Conservation (phyloP, 148 eudicot genomes). For the Vaccinium myrtillus region DNA sequence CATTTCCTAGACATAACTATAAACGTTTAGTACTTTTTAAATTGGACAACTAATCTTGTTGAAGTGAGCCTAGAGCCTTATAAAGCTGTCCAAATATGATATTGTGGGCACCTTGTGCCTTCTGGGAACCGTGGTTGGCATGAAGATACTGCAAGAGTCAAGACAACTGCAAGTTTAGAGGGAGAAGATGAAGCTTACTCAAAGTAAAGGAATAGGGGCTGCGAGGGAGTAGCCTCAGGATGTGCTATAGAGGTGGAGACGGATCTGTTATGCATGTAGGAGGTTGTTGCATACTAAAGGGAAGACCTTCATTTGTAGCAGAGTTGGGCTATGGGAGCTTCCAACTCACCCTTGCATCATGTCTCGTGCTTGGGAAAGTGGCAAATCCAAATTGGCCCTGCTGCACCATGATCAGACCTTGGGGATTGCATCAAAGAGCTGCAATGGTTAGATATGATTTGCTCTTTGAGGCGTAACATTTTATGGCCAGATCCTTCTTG, state of each 20-base stretch:
- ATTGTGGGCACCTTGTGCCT: neutral
- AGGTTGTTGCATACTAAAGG: neutral
- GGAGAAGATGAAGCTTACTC: neutral
- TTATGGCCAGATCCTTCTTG: no score
- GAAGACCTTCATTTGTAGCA: neutral
- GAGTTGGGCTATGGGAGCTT: neutral
- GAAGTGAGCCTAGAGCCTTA: neutral
- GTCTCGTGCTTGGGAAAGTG: neutral
- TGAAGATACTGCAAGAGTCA: neutral
- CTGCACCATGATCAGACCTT: neutral
- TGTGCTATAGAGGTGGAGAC: neutral
- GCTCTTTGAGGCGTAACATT: no score
- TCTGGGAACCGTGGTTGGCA: neutral
- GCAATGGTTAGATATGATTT: neutral
- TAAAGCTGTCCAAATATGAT: neutral
- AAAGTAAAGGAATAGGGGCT: neutral
- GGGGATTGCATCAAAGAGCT: neutral
- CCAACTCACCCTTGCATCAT: neutral
- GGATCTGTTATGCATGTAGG: neutral
- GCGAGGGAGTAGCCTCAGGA: constrained; percentile 2
- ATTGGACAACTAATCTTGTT: neutral
- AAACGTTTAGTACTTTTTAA: neutral
- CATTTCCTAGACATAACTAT: neutral
- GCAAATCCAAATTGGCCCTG: neutral
- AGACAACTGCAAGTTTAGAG: neutral